Percentiles rank a stretch among this genome's conserved stretches.
Evolutionary conservation across 352 stramenopile species (phyloP).

Genomic region (Globisporangium recalcitrans): DNA sequence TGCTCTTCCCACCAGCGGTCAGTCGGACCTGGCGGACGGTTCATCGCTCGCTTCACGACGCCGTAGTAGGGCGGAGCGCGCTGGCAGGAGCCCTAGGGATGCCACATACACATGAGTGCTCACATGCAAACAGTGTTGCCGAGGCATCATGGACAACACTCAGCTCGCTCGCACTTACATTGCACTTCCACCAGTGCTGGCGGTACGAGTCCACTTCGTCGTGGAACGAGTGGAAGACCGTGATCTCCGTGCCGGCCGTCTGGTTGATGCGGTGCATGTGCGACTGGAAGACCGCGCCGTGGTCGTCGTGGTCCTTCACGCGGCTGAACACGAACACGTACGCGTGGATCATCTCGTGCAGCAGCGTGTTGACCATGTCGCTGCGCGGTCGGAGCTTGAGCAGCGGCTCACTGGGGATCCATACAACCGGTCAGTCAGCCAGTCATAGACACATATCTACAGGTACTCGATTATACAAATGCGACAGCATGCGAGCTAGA

Average conservation of each 20-base stretch:
- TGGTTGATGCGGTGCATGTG: slow-evolving; percentile 82
- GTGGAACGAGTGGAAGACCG: slow-evolving; percentile 87
- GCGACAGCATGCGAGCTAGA: no score
- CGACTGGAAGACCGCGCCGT: slow-evolving; percentile 75
- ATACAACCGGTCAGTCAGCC: background rate
- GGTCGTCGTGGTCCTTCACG: slow-evolving; percentile 80
- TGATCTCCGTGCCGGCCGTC: slow-evolving; percentile 64
- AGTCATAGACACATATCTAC: background rate
- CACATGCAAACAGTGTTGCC: no score
- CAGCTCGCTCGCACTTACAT: slow-evolving; percentile 33
- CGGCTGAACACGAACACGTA: slow-evolving; percentile 81
- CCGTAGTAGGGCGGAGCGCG: slow-evolving; percentile 67
- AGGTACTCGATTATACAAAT: no score
- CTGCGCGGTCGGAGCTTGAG: slow-evolving; percentile 74
- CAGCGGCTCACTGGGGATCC: slow-evolving; percentile 53
- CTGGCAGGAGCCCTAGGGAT: slow-evolving; percentile 54
- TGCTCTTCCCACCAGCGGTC: slow-evolving; percentile 77
- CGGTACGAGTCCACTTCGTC: slow-evolving; percentile 86
- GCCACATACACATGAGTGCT: no score
- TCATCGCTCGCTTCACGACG: slow-evolving; percentile 84
- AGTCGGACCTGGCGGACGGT: slow-evolving; percentile 63
- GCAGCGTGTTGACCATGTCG: slow-evolving; percentile 84
- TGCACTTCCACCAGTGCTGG: slow-evolving; percentile 83
- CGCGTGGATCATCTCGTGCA: slow-evolving; percentile 91
- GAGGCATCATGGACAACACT: no score